A percentile compares a stretch with the other conserved stretches of the same genome.
These are phyloP conservation scores for Berberis thunbergii DNA, from an alignment of 164 flowering plant genomes.

Conservation along the genomic window DNA sequence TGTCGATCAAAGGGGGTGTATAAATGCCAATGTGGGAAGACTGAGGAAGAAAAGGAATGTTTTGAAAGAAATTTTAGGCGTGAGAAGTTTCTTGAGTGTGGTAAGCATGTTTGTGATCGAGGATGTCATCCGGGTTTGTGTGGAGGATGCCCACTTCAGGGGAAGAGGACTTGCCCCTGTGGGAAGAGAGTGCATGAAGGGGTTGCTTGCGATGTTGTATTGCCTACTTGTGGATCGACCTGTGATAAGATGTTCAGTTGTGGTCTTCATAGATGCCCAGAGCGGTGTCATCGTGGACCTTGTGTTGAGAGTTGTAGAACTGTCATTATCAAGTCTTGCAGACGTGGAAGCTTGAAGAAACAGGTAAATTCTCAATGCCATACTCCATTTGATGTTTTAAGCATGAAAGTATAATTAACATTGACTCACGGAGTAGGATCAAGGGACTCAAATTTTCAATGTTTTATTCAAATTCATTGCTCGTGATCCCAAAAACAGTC, in stretches of 20 bases:
- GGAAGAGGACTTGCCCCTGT: constrained; percentile 81
- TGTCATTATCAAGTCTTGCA: constrained; percentile 59
- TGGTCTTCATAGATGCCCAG: constrained; percentile 74
- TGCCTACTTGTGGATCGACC: constrained; percentile 70
- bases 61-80: constrained; percentile 56
- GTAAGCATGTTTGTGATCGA: constrained; percentile 57
- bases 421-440: too few species aligned
- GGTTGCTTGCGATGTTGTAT: constrained; percentile 63
- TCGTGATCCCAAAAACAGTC: too few species aligned
- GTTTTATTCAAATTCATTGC: too few species aligned
- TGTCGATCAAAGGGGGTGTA: constrained; percentile 42
- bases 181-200: constrained; percentile 68
- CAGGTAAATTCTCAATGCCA: constrained; percentile 38
- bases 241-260: constrained; percentile 70
- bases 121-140: constrained; percentile 81
- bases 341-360: constrained; percentile 84
- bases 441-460: too few species aligned
- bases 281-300: constrained; percentile 78
- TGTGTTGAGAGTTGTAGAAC: constrained; percentile 75
- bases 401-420: too few species aligned
- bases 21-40: constrained; percentile 61
- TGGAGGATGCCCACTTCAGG: constrained; percentile 70
- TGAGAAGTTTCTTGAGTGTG: constrained; percentile 50
- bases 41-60: constrained; percentile 57
- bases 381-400: too few species aligned